These are phyloP conservation scores for Kazachstania taianensis DNA, from an alignment of 805 yeast genomes.

Conservation along the genomic window DNA sequence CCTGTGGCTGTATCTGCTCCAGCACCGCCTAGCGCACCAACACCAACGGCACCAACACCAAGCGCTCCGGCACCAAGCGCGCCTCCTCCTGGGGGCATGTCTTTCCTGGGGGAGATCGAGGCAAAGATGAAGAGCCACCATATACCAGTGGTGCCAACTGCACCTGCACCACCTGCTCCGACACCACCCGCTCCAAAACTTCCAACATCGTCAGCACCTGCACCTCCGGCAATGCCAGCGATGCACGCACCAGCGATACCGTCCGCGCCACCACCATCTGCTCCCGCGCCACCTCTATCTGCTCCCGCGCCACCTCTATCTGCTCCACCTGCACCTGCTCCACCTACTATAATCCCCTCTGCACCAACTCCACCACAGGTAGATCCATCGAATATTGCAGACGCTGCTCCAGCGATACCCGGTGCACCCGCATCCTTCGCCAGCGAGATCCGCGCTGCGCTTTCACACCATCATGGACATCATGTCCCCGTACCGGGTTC, in stretches of 20 bases:
- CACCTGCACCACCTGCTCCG: constrained; percentile 11
- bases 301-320: constrained; percentile 4
- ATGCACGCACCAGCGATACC: constrained; percentile 20
- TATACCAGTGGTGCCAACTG: constrained; percentile 6
- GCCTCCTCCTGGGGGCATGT: constrained; percentile 13
- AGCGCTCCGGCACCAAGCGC: constrained; percentile 18
- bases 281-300: constrained; percentile 11
- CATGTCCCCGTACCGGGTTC: background rate
- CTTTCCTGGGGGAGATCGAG: constrained; percentile 25
- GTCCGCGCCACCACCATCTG: constrained; percentile 8
- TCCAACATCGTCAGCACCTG: constrained; percentile 23
- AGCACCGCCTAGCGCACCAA: constrained; percentile 8
- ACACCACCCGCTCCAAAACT: constrained; percentile 21
- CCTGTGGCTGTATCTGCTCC: constrained; percentile 7
- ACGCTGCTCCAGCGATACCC: constrained; percentile 10
- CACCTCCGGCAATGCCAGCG: constrained; percentile 25
- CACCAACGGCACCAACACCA: no score
- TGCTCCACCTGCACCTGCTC: constrained; percentile 6
- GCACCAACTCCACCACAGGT: constrained; percentile 3
- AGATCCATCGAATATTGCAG: constrained; percentile 9
- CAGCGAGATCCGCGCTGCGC: background rate
- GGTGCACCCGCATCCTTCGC: background rate
- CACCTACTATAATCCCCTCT: background rate
- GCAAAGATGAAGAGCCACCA: constrained; percentile 16
- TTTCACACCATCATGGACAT: background rate